phyloP scores from a whole-genome alignment of 2,329 filamentous ascomycete species.

The Aspergillus sp. region DNA sequence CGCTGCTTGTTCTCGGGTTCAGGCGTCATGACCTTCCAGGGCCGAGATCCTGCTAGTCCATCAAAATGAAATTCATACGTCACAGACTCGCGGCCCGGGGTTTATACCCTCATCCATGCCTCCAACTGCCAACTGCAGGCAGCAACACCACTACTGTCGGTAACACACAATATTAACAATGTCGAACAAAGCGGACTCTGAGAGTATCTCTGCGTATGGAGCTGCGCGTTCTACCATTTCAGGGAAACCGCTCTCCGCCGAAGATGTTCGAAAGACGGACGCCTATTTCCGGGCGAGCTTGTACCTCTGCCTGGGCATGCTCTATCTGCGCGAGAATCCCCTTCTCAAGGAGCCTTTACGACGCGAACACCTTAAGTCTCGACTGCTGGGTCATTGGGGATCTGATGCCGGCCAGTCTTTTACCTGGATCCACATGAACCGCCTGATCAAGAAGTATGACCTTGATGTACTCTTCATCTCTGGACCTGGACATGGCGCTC shows the following conservation, averaged over 20 bases:
- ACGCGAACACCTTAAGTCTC: constrained; percentile 69
- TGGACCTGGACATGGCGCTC: constrained; percentile 75
- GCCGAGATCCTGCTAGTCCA: neutral
- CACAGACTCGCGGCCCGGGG: neutral
- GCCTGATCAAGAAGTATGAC: constrained; percentile 77
- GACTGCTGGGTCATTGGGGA: constrained; percentile 75
- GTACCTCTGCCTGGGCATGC: constrained; percentile 77
- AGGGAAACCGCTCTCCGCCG: constrained; percentile 60
- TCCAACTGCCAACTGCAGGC: too few species aligned
- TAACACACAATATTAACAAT: neutral
- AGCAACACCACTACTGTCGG: too few species aligned
- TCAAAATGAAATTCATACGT: neutral
- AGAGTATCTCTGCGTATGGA: constrained; percentile 65
- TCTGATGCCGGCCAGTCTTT: constrained; percentile 79
- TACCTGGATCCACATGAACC: constrained; percentile 80
- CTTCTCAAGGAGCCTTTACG: constrained; percentile 69
- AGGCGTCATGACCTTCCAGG: neutral
- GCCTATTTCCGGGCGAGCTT: constrained; percentile 73
- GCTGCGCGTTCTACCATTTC: constrained; percentile 64
- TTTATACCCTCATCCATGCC: too few species aligned
- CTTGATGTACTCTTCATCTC: constrained; percentile 72
- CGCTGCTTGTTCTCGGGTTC: neutral
- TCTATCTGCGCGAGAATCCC: constrained; percentile 73
- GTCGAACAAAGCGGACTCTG: neutral
- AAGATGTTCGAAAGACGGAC: constrained; percentile 68